A percentile compares a stretch with the other conserved stretches of the same genome.
Evolutionary conservation across 768 basidiomycete genomes (phyloP).

Genomic region (Naganishia friedmannii): DNA sequence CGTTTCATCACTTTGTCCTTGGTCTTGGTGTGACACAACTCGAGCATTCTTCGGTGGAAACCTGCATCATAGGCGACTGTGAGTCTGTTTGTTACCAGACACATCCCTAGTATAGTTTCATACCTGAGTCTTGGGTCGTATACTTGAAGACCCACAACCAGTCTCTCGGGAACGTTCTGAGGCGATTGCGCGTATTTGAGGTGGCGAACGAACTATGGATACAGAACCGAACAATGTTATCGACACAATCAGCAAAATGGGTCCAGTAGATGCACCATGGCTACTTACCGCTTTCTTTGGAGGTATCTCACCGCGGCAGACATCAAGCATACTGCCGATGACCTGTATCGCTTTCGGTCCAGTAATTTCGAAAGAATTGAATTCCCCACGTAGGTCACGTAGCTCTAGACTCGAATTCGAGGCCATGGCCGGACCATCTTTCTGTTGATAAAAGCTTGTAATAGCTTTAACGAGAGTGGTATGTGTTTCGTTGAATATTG

Average conservation of each 20-base stretch:
- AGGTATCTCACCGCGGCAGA: constrained; percentile 5
- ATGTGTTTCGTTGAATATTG: constrained; percentile 62
- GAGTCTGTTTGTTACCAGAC: background rate
- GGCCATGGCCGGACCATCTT: constrained; percentile 36
- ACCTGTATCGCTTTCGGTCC: constrained; percentile 80
- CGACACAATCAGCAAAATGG: background rate
- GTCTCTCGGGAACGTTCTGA: constrained; percentile 67
- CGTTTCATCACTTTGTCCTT: constrained; percentile 27
- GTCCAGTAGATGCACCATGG: background rate
- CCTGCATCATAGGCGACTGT: constrained; percentile 43
- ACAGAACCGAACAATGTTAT: background rate
- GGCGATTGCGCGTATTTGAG: constrained; percentile 65
- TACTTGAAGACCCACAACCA: constrained; percentile 73
- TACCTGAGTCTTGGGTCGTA: constrained; percentile 84
- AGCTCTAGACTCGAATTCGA: background rate
- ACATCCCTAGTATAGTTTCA: constrained; percentile 36
- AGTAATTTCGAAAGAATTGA: constrained; percentile 83
- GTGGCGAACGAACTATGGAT: constrained; percentile 68
- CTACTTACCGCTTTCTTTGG: constrained; percentile 54
- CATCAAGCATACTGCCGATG: constrained; percentile 52
- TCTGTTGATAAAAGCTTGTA: constrained; percentile 54
- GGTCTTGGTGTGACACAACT: background rate
- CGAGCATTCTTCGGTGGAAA: constrained; percentile 58
- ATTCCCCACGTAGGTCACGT: constrained; percentile 63
- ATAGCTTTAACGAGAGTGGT: constrained; percentile 58